phyloP scores from a whole-genome alignment of 345 rosid genomes.

The Arabis hirsuta region DNA sequence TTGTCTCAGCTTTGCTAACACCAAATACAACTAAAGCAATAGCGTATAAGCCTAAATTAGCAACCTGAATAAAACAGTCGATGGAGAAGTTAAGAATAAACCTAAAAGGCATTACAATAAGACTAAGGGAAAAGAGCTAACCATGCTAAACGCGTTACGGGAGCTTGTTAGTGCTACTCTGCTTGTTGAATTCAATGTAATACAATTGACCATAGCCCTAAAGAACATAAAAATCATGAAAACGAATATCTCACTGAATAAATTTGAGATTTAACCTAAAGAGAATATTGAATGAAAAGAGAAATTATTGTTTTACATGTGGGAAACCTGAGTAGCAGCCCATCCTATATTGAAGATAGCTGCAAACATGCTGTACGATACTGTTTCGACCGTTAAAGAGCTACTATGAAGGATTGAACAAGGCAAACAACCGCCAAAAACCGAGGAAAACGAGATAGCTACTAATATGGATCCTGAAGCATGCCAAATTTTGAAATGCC shows the following conservation, averaged over 20 bases:
- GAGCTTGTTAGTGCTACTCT: slow-evolving; percentile 89
- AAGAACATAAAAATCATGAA: background rate
- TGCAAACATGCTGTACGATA: slow-evolving; percentile 79
- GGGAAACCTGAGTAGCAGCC: slow-evolving; percentile 99
- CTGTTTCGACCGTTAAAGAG: slow-evolving; percentile 59
- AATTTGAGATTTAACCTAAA: background rate
- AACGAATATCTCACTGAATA: background rate
- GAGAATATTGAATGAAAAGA: background rate
- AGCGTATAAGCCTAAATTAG: slow-evolving; percentile 84
- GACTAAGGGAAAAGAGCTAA: slow-evolving; percentile 40
- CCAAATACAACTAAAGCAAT: slow-evolving; percentile 76
- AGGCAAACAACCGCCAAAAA: slow-evolving; percentile 89
- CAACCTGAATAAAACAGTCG: slow-evolving; percentile 55
- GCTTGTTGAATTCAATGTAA: slow-evolving; percentile 83
- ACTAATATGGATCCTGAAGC: slow-evolving; percentile 86
- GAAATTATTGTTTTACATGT: slow-evolving; percentile 64
- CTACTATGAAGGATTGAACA: slow-evolving; percentile 59
- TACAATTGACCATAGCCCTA: slow-evolving; percentile 96
- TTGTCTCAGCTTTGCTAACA: slow-evolving; percentile 53
- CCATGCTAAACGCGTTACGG: slow-evolving; percentile 97
- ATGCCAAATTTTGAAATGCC: slow-evolving; percentile 94
- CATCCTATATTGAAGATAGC: slow-evolving; percentile 95
- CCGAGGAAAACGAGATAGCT: slow-evolving; percentile 92
- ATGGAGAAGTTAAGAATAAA: slow-evolving; percentile 15
- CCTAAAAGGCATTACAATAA: background rate